Conservation (phyloP, 2,329 filamentous ascomycete genomes). For the Zasmidium cellare region DNA sequence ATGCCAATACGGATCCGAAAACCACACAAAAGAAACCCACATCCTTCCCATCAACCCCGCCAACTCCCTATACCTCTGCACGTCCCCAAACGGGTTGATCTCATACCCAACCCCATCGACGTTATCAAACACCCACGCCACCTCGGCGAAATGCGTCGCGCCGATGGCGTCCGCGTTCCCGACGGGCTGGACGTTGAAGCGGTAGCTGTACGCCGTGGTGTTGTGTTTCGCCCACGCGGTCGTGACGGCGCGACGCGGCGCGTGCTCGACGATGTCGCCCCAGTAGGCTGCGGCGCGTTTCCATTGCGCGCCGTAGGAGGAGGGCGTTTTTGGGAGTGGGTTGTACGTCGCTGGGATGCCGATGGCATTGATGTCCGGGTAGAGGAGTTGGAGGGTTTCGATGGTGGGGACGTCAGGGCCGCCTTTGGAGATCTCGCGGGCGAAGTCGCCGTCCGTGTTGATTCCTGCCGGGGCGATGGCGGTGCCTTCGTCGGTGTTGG, state of each 20-base stretch:
- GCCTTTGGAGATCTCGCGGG: neutral
- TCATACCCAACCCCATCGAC: neutral
- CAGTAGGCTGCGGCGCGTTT: neutral
- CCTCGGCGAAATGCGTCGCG: conserved; percentile 1
- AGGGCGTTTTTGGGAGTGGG: neutral
- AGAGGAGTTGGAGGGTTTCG: neutral
- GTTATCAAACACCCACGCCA: neutral
- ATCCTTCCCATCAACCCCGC: neutral
- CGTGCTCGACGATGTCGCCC: neutral
- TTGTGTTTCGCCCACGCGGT: neutral
- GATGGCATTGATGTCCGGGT: neutral
- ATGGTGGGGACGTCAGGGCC: neutral
- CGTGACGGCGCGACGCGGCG: neutral
- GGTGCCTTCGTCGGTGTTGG: conserved; percentile 53
- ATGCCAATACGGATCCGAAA: neutral
- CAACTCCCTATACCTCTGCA: neutral
- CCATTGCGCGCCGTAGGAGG: neutral
- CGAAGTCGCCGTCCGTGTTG: conserved; percentile 46
- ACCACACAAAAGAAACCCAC: neutral
- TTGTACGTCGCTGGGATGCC: conserved; percentile 1
- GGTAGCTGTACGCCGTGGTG: neutral
- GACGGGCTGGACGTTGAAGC: conserved; percentile 2
- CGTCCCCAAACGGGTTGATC: neutral
- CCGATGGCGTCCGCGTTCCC: neutral
- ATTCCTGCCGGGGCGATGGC: conserved; percentile 42